A percentile compares a stretch with the other conserved stretches of the same genome.
phyloP scores from a whole-genome alignment of 495 filamentous ascomycete genomes.

The Entonaema liquescens region DNA sequence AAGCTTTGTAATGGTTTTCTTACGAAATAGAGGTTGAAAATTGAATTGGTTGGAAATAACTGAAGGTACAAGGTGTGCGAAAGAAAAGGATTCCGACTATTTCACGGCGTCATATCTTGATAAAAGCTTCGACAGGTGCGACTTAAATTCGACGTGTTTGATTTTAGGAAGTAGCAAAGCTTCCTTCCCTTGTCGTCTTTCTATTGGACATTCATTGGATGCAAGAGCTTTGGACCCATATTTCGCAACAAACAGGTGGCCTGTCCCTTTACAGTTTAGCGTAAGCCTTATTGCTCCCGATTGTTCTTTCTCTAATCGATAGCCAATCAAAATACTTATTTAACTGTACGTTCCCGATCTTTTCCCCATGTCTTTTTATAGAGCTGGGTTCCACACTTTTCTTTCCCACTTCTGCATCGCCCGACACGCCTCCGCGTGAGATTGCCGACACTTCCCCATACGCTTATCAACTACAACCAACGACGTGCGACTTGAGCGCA shows the following conservation, averaged over 20 bases:
- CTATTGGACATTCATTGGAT: neutral
- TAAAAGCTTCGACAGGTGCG: neutral
- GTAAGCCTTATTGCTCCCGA: neutral
- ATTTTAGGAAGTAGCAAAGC: conserved; percentile 1
- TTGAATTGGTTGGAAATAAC: neutral
- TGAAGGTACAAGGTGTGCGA: neutral
- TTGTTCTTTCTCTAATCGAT: neutral
- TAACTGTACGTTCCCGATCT: neutral
- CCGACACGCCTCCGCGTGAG: conserved; percentile 6
- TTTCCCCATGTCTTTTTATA: conserved; percentile 1
- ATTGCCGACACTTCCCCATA: conserved; percentile 10
- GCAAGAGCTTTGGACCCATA: conserved; percentile 5
- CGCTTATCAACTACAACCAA: conserved; percentile 9
- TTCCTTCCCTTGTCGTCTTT: neutral
- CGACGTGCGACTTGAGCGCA: neutral
- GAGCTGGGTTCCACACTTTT: neutral
- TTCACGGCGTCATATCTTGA: conserved; percentile 23
- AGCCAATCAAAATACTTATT: neutral
- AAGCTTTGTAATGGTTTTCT: neutral
- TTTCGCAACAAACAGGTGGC: conserved; percentile 35
- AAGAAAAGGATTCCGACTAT: neutral
- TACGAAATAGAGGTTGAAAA: conserved; percentile 1
- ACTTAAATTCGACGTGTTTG: neutral
- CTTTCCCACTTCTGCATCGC: neutral
- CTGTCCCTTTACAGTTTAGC: conserved; percentile 23